phyloP scores from a whole-genome alignment of 768 basidiomycete genomes.

The Tulasnella sp. region DNA sequence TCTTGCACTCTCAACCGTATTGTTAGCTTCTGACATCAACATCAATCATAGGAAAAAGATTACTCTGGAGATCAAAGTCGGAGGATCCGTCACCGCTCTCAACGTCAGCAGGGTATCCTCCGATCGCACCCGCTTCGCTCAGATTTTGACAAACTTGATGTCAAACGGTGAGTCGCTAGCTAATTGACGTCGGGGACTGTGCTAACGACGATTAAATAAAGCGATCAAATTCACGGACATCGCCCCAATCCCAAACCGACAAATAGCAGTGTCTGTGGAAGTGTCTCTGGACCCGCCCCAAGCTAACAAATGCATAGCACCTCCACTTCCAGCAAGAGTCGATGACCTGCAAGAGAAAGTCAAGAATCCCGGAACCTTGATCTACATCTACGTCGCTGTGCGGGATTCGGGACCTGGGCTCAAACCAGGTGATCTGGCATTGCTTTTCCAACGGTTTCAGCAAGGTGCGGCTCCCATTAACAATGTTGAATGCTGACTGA shows the following conservation, averaged over 20 bases:
- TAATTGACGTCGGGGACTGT: conserved; percentile 27
- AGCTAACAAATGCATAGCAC: conserved; percentile 29
- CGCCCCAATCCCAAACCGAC: conserved; percentile 24
- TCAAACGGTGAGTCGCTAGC: conserved; percentile 28
- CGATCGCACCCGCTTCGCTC: conserved; percentile 35
- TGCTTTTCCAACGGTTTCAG: conserved; percentile 36
- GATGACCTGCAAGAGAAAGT: conserved; percentile 3
- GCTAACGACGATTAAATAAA: conserved; percentile 33
- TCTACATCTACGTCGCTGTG: conserved; percentile 34
- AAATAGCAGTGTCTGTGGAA: conserved; percentile 31
- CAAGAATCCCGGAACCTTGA: not conserved
- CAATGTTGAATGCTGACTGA: conserved; percentile 14
- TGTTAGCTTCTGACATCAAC: not conserved
- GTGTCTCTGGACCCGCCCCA: conserved; percentile 30
- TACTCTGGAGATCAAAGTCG: conserved; percentile 29
- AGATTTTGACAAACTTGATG: conserved; percentile 24
- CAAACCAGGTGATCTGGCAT: conserved; percentile 31
- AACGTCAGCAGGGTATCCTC: conserved; percentile 31
- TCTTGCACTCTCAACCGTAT: not conserved
- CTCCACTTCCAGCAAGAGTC: conserved; percentile 15
- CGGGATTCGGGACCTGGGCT: conserved; percentile 36
- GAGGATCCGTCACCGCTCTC: conserved; percentile 28
- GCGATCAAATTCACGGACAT: conserved; percentile 32
- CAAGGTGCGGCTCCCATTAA: conserved; percentile 29
- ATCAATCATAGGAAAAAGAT: conserved; percentile 30